Evolutionary conservation across 495 filamentous ascomycete species (phyloP).

Genomic region (Mytilinidion resinicola): DNA sequence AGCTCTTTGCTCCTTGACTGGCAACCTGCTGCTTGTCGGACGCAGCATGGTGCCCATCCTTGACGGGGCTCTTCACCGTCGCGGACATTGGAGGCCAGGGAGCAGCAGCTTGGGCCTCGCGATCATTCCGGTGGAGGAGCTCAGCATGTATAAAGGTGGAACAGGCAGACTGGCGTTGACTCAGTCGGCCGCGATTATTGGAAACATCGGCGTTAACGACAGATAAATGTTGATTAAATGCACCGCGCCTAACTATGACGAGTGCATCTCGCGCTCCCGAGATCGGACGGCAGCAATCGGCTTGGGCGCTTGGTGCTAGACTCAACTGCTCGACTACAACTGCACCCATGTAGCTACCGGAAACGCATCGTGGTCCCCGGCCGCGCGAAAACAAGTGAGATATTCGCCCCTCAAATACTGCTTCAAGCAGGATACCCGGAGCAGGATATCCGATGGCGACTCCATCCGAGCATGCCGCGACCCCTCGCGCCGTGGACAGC

Average conservation of each 20-base stretch:
- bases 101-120: neutral
- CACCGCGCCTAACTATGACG: neutral
- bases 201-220: no score
- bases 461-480: conserved; percentile 17
- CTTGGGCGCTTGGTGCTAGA: no score
- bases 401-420: no score
- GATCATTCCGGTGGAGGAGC: conserved; percentile 1
- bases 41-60: conserved; percentile 1
- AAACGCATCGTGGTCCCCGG: neutral
- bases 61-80: conserved; percentile 13
- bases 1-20: conserved; percentile 39
- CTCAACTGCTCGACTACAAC: neutral
- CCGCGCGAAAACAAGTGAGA: neutral
- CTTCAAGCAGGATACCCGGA: no score
- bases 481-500: conserved; percentile 23
- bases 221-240: neutral
- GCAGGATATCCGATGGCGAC: neutral
- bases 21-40: conserved; percentile 11
- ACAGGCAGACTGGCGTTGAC: neutral
- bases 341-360: neutral
- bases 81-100: conserved; percentile 18
- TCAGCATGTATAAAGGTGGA: neutral
- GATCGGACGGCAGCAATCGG: no score
- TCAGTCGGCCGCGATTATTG: neutral
- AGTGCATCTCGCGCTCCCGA: neutral